Conservation (phyloP, 352 stramenopile genomes). For the Phytophthora pinifolia region DNA sequence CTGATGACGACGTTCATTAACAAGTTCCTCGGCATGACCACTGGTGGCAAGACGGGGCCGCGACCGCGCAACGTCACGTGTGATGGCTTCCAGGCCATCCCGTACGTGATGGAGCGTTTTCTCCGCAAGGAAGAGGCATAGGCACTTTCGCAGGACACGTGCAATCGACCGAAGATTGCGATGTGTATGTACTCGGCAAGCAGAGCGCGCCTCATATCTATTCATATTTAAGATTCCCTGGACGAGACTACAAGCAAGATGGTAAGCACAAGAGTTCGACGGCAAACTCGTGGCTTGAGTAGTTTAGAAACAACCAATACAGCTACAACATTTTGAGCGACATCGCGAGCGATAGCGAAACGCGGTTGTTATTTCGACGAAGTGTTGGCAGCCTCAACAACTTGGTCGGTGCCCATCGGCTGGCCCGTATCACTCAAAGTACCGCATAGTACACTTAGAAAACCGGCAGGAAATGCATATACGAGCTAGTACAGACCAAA, state of each 20-base stretch:
- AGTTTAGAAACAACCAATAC: conserved; percentile 14
- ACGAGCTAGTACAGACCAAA: too few relatives aligned
- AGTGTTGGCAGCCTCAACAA: conserved; percentile 3
- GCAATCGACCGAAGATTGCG: conserved; percentile 43
- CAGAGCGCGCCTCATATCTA: conserved; percentile 17
- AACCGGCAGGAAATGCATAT: too few relatives aligned
- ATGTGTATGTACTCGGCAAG: conserved; percentile 4
- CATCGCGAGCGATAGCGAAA: too few relatives aligned
- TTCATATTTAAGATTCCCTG: conserved; percentile 30
- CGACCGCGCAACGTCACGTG: conserved; percentile 34
- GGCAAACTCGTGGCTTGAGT: conserved; percentile 15
- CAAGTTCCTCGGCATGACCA: conserved; percentile 45
- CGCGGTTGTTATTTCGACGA: background rate
- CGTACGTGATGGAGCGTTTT: conserved; percentile 47
- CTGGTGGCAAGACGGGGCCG: conserved; percentile 31
- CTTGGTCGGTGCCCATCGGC: too few relatives aligned
- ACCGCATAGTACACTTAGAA: too few relatives aligned
- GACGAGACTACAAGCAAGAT: background rate
- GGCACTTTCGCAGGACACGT: background rate
- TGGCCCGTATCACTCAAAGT: background rate
- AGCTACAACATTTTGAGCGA: conserved; percentile 3
- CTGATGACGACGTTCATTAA: conserved; percentile 51
- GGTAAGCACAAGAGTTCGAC: conserved; percentile 14
- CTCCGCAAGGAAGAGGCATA: conserved; percentile 31
- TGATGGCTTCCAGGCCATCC: conserved; percentile 42